A percentile compares a stretch with the other conserved stretches of the same genome.
phyloP scores from a whole-genome alignment of 1,284 basidiomycete species.

The Rhodotorula sp. region DNA sequence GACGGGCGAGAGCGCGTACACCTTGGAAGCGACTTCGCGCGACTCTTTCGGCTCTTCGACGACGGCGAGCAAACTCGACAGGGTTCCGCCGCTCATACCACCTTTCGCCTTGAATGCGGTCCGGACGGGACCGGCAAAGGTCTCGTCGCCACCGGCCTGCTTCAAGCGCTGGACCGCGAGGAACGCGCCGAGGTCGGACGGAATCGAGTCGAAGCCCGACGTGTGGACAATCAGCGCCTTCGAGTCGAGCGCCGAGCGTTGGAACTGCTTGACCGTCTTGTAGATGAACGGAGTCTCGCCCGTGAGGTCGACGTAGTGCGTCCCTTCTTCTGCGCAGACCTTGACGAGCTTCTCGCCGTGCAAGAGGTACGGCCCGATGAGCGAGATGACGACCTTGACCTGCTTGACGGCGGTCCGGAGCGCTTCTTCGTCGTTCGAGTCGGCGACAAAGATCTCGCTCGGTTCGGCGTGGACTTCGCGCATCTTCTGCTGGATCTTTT shows the following conservation, averaged over 20 bases:
- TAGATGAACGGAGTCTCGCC: slow-evolving; percentile 41
- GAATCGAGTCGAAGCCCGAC: slow-evolving; percentile 45
- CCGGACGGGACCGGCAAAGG: slow-evolving; percentile 36
- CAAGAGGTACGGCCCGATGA: slow-evolving; percentile 40
- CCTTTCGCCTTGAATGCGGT: slow-evolving; percentile 35
- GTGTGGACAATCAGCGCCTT: slow-evolving; percentile 40
- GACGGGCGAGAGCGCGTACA: slow-evolving; percentile 38
- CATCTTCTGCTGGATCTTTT: slow-evolving; percentile 36
- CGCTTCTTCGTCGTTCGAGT: slow-evolving; percentile 50
- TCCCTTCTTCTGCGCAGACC: slow-evolving; percentile 41
- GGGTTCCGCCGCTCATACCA: slow-evolving; percentile 41
- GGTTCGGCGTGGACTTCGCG: slow-evolving; percentile 26
- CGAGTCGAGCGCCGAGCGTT: slow-evolving; percentile 26
- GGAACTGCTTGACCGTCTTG: slow-evolving; percentile 31
- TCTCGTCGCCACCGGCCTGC: slow-evolving; percentile 21
- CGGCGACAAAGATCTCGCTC: slow-evolving; percentile 33
- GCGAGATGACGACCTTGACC: slow-evolving; percentile 41
- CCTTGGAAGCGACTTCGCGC: slow-evolving; percentile 19
- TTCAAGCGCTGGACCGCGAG: slow-evolving; percentile 43
- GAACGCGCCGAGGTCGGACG: slow-evolving; percentile 41
- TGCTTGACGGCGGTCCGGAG: slow-evolving; percentile 68
- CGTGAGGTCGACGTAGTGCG: slow-evolving; percentile 42
- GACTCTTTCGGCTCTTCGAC: slow-evolving; percentile 27
- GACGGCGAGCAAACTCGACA: slow-evolving; percentile 31
- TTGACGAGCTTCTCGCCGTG: slow-evolving; percentile 42